Conservation (phyloP, 768 basidiomycete species). For the Suillus hirtellus region DNA sequence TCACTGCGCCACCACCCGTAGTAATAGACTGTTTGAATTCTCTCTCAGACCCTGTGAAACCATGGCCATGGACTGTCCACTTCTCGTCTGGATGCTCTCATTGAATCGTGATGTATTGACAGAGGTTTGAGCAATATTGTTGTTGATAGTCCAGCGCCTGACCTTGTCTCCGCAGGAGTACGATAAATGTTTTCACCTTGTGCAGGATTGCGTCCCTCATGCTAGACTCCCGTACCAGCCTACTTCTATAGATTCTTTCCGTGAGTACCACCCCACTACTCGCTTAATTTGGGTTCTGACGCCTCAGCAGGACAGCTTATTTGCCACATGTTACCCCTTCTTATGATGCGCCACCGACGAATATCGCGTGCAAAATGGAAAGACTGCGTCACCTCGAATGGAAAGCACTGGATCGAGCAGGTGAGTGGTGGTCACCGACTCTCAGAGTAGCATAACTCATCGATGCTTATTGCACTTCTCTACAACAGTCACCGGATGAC, state of each 20-base stretch:
- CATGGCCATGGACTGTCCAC: constrained; percentile 54
- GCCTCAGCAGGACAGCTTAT: constrained; percentile 60
- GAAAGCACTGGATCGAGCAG: constrained; percentile 86
- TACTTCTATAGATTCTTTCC: constrained; percentile 60
- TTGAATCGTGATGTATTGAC: constrained; percentile 71
- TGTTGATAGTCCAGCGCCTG: constrained; percentile 7
- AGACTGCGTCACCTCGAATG: constrained; percentile 56
- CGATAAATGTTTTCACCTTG: constrained; percentile 60
- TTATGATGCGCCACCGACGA: constrained; percentile 85
- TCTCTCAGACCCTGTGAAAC: constrained; percentile 1
- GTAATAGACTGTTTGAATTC: not conserved
- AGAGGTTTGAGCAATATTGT: constrained; percentile 42
- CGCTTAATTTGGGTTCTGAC: constrained; percentile 2
- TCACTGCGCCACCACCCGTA: not conserved
- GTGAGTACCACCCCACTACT: constrained; percentile 43
- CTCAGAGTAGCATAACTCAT: constrained; percentile 10
- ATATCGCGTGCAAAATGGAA: constrained; percentile 77
- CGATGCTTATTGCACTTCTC: constrained; percentile 8
- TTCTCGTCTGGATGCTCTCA: constrained; percentile 81
- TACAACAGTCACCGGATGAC: constrained; percentile 50
- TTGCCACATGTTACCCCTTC: constrained; percentile 71
- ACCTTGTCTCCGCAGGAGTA: constrained; percentile 56
- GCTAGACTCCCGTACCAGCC: constrained; percentile 55
- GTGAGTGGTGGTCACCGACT: constrained; percentile 34
- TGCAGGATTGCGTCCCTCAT: constrained; percentile 61